Percentiles rank a stretch among this genome's conserved stretches.
These are phyloP conservation scores for Zygotorulaspora danielsina DNA, from an alignment of 805 yeast species.

Conservation along the genomic window DNA sequence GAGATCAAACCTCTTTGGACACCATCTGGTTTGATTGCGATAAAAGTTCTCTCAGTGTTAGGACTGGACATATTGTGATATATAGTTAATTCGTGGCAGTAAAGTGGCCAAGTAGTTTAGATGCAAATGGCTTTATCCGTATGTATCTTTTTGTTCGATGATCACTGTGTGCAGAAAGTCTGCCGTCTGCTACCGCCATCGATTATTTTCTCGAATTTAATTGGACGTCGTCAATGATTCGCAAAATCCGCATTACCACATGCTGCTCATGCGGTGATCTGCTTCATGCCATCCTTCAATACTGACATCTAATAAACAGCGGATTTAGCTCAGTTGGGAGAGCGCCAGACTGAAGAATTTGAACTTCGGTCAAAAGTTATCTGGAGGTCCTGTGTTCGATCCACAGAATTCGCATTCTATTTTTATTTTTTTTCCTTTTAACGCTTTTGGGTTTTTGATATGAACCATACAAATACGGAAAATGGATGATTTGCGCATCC, in stretches of 20 bases:
- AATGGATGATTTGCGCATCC: background rate
- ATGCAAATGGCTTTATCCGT: too few species aligned
- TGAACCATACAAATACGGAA: background rate
- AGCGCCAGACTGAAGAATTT: constrained; percentile 42
- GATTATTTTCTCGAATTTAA: constrained; percentile 1
- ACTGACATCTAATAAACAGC: constrained; percentile 17
- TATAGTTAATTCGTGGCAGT: background rate
- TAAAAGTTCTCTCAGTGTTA: constrained; percentile 76
- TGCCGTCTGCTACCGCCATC: too few species aligned
- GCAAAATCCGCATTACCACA: background rate
- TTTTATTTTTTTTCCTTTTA: constrained; percentile 13
- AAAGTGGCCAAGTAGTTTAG: background rate
- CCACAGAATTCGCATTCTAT: constrained; percentile 56
- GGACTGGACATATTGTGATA: constrained; percentile 10
- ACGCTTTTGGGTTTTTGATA: too few species aligned
- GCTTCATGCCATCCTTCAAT: background rate
- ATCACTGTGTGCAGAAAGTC: too few species aligned
- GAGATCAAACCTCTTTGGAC: constrained; percentile 98
- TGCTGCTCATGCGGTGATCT: background rate
- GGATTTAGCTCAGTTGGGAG: constrained; percentile 45
- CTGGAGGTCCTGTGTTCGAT: constrained; percentile 79
- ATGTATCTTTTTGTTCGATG: too few species aligned
- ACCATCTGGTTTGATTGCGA: constrained; percentile 98
- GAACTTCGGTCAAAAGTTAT: constrained; percentile 23
- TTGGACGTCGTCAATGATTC: background rate